These are phyloP conservation scores for Raphanus hybrid DNA, from an alignment of 441 rosid genomes.

Conservation along the genomic window DNA sequence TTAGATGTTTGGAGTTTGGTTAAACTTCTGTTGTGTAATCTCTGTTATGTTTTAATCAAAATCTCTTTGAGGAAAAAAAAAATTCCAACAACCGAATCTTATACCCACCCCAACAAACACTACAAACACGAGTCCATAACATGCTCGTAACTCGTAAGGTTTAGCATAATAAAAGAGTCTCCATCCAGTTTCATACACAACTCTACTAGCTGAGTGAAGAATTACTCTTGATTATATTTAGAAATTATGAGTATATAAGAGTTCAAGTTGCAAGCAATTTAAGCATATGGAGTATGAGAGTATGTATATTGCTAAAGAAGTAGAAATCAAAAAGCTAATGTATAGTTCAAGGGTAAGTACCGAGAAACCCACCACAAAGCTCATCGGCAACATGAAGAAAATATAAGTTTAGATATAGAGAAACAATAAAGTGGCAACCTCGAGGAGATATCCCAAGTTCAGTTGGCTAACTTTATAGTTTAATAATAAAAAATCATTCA, in stretches of 20 bases:
- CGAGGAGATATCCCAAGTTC: constrained; percentile 28
- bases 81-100: not conserved
- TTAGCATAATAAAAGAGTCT: not conserved
- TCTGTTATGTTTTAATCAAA: no score
- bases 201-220: no score
- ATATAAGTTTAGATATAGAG: constrained; percentile 3
- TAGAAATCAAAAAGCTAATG: not conserved
- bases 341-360: not conserved
- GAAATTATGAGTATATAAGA: not conserved
- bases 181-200: not conserved
- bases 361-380: not conserved
- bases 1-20: no score
- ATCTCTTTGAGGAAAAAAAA: no score
- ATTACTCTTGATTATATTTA: not conserved
- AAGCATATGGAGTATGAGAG: constrained; percentile 1
- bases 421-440: constrained; percentile 13
- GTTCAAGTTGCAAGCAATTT: constrained; percentile 13
- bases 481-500: not conserved
- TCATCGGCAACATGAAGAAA: constrained; percentile 31
- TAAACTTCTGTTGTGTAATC: no score
- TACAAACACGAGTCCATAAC: not conserved
- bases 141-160: no score
- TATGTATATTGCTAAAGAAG: not conserved
- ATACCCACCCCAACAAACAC: not conserved
- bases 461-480: not conserved